Base-by-base conservation (phyloP, 2,329 filamentous ascomycete genomes). In the Diaporthe aspalathi region DNA sequence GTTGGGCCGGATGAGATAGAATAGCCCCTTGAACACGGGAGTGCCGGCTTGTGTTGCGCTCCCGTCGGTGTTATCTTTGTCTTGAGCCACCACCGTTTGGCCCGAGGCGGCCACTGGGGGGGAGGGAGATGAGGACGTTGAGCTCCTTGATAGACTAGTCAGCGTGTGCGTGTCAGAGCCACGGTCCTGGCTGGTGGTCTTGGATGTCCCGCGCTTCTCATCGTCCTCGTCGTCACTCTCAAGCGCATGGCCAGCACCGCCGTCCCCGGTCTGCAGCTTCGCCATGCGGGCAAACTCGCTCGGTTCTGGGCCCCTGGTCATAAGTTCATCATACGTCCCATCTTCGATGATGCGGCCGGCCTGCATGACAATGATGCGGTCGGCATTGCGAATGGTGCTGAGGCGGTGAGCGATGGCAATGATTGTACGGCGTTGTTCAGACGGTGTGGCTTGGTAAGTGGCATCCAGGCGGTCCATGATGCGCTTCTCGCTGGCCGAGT, bases 401-500 rank as follows among this genome's bases (percentile, higher is more conserved):
- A 54, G 52, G 17, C 52, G 52, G 29, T 54, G 52, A 1, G 52
- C 52, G 6, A 54, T 54, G 9, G 52, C 52, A 29, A 54, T 22
- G 29, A 54, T 20, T 8, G 52, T 54, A 9, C 52, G 52, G 29
- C 52, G 29, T 9, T 54, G 52, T 7, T 35, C 52, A 17, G 27
- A 20, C 29, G 52, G 52, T 1, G 29, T 35, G 29, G 52, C 52
- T 11, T 35, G 17, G 29, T 35, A 35, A 1, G 29, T 14, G 17
- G 52, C 20, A 7, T 54, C 52, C 4, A 54, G 52, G 6, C 29
- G 52, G 52, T 54, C 52, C 52, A 54, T 54, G 52, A 54, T 54
- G 7, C 52, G 52, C 52, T 35, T 54, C 52, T 54, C 52, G 52
- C 52, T 54, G 17, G 52, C 52, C 17, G 52, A 54, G 52, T 54